Evolutionary conservation across 2,329 filamentous ascomycete genomes (phyloP).

Genomic region (Incumbomyces lentus): DNA sequence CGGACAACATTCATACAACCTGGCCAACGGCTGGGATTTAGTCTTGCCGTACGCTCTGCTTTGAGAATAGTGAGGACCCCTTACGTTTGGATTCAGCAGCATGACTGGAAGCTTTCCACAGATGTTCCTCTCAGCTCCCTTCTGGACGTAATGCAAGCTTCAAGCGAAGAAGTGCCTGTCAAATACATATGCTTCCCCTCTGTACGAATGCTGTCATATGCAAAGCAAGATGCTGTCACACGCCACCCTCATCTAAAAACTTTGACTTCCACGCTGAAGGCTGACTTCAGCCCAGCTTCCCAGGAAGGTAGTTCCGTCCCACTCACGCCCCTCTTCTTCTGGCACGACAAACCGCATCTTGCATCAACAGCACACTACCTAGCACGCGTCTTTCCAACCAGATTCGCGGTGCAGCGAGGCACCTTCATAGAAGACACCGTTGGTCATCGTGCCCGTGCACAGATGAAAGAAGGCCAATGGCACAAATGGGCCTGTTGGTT

Average conservation of each 20-base stretch:
- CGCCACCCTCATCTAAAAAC: neutral
- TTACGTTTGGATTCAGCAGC: conserved; percentile 5
- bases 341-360: conserved; percentile 1
- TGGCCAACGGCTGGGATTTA: conserved; percentile 2
- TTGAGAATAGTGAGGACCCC: conserved; percentile 3
- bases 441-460: neutral
- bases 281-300: neutral
- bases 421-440: neutral
- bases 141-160: conserved; percentile 1
- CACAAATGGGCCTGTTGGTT: conserved; percentile 3
- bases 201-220: neutral
- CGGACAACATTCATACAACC: conserved; percentile 5
- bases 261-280: neutral
- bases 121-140: neutral
- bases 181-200: neutral
- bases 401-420: neutral
- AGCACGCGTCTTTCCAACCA: neutral
- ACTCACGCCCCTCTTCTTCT: conserved; percentile 1
- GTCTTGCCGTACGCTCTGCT: conserved; percentile 1
- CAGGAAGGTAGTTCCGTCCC: neutral
- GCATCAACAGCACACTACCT: neutral
- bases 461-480: conserved; percentile 4
- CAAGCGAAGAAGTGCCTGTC: neutral
- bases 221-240: neutral
- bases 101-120: conserved; percentile 6